phyloP scores from a whole-genome alignment of 2,329 filamentous ascomycete species.

The Thelonectria blattea region DNA sequence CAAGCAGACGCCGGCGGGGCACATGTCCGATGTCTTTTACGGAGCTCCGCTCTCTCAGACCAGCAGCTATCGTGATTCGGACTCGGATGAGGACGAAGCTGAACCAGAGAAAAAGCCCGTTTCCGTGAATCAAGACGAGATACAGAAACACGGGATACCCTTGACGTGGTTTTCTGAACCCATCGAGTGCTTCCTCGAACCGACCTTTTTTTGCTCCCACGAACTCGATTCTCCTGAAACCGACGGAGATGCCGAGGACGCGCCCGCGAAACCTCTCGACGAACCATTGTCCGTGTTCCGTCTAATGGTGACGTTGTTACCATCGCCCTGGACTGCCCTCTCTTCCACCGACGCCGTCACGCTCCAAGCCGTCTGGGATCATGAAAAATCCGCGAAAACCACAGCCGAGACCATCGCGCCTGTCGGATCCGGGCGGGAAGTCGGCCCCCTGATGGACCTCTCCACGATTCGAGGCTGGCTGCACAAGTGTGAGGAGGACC shows the following conservation, averaged over 20 bases:
- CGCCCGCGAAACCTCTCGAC: background rate
- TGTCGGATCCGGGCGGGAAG: slow-evolving; percentile 2
- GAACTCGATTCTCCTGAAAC: background rate
- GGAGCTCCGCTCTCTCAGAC: background rate
- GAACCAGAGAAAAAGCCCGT: background rate
- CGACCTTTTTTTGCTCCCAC: background rate
- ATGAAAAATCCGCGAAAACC: background rate
- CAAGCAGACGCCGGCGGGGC: background rate
- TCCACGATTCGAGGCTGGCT: slow-evolving; percentile 7
- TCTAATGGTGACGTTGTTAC: slow-evolving; percentile 1
- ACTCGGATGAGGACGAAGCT: background rate
- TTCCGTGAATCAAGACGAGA: background rate
- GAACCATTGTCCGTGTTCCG: background rate
- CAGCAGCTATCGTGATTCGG: background rate
- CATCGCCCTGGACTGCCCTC: slow-evolving; percentile 6
- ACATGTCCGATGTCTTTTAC: background rate
- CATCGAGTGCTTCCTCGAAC: slow-evolving; percentile 7
- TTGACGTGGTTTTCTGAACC: background rate
- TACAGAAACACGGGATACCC: slow-evolving; percentile 12
- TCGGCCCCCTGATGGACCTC: slow-evolving; percentile 3
- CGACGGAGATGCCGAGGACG: background rate
- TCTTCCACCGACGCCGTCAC: slow-evolving; percentile 1
- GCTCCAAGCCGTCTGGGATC: slow-evolving; percentile 12
- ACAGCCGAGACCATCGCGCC: background rate
- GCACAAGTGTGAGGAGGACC: slow-evolving; percentile 16